Conservation (phyloP, 257 asterid genomes). For the Solanum clarkiae region DNA sequence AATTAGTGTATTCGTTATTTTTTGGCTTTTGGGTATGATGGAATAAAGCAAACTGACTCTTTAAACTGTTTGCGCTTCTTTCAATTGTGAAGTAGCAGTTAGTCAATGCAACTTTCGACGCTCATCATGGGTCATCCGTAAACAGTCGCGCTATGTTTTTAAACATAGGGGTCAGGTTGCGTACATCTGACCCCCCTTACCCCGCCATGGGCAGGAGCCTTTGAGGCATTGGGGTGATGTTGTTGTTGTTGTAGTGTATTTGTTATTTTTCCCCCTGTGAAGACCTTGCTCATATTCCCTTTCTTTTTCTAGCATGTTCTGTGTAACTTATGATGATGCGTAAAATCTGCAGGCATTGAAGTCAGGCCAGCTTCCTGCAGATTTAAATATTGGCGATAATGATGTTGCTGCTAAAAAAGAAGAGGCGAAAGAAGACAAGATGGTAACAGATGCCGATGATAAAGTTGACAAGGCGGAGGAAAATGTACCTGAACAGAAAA, state of each 20-base stretch:
- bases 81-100: too few relatives aligned
- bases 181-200: too few relatives aligned
- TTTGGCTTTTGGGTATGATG: too few relatives aligned
- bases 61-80: too few relatives aligned
- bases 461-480: conserved; percentile 29
- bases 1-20: neutral
- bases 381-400: conserved; percentile 33
- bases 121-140: too few relatives aligned
- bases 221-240: too few relatives aligned
- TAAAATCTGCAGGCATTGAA: conserved; percentile 60
- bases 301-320: neutral
- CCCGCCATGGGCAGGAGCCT: too few relatives aligned
- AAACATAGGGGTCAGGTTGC: too few relatives aligned
- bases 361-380: conserved; percentile 96
- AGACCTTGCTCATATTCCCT: neutral
- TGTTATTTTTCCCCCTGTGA: neutral
- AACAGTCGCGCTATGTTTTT: too few relatives aligned
- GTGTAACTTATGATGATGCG: neutral
- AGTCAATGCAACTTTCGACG: too few relatives aligned
- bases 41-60: too few relatives aligned
- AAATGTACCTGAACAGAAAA: conserved; percentile 31
- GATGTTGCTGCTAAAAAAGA: conserved; percentile 30
- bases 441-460: conserved; percentile 37
- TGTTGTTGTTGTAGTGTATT: too few relatives aligned
- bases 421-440: conserved; percentile 36